phyloP scores from a whole-genome alignment of 2,329 filamentous ascomycete genomes.

The Bipolaris oryzae region DNA sequence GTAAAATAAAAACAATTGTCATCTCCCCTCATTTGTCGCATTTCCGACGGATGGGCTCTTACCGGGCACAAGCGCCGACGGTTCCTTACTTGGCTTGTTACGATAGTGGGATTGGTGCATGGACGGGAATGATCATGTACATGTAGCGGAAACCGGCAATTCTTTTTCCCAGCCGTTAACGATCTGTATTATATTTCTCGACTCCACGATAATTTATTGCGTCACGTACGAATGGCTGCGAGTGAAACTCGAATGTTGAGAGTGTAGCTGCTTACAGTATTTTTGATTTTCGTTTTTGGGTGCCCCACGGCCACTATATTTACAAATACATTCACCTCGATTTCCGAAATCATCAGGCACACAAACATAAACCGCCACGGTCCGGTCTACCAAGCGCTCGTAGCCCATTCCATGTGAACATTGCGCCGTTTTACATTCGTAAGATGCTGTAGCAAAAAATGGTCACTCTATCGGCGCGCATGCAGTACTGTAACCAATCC shows the following conservation, averaged over 20 bases:
- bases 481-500: constrained; percentile 37
- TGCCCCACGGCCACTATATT: constrained; percentile 38
- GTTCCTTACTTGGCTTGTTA: constrained; percentile 35
- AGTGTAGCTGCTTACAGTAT: neutral
- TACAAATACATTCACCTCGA: constrained; percentile 34
- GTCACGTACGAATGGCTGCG: constrained; percentile 5
- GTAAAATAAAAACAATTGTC: constrained; percentile 4
- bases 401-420: constrained; percentile 28
- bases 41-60: constrained; percentile 2
- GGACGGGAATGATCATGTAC: constrained; percentile 22
- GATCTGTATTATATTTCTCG: constrained; percentile 41
- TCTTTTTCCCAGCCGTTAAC: constrained; percentile 11
- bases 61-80: constrained; percentile 7
- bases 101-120: constrained; percentile 14
- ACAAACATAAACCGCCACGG: constrained; percentile 17
- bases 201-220: constrained; percentile 35
- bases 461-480: constrained; percentile 11
- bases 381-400: constrained; percentile 25
- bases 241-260: neutral
- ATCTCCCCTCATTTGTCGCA: neutral
- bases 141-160: constrained; percentile 14
- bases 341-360: constrained; percentile 17
- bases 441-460: constrained; percentile 12
- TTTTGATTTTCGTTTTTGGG: constrained; percentile 14
- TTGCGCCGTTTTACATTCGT: constrained; percentile 35